These are phyloP conservation scores for Gorgonomyces haynaldii DNA, from an alignment of 192 early-diverging fungal species.

Conservation along the genomic window DNA sequence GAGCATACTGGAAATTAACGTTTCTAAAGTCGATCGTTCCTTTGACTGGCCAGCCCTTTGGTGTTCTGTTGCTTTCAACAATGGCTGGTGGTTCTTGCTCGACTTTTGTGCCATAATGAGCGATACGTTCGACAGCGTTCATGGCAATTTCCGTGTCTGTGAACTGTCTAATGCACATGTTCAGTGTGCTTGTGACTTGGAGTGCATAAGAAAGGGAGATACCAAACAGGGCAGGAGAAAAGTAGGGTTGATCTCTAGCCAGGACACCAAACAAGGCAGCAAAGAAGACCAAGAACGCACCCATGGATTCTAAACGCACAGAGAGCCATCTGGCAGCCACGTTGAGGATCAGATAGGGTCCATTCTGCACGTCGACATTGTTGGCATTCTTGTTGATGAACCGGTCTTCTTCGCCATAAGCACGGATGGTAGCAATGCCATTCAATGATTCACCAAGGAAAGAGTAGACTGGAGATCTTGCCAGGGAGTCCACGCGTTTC, in stretches of 20 bases:
- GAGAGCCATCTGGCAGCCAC: conserved; percentile 21
- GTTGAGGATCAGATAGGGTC: conserved; percentile 13
- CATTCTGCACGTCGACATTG: conserved; percentile 10
- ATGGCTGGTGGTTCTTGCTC: conserved; percentile 35
- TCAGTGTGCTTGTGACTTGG: conserved; percentile 47
- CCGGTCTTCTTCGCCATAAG: conserved; percentile 7
- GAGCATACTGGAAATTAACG: conserved; percentile 18
- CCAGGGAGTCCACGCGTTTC: conserved; percentile 25
- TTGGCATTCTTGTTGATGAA: conserved; percentile 4
- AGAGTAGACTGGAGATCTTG: conserved; percentile 22
- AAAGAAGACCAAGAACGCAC: conserved; percentile 38
- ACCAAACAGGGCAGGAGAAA: conserved; percentile 13
- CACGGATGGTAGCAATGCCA: conserved; percentile 10
- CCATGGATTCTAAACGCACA: conserved; percentile 19
- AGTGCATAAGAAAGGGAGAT: conserved; percentile 24
- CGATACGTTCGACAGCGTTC: conserved; percentile 37
- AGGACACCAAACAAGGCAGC: conserved; percentile 54
- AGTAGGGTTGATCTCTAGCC: background rate
- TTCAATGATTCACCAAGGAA: conserved; percentile 13
- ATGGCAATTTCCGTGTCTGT: conserved; percentile 31
- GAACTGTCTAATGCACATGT: conserved; percentile 52
- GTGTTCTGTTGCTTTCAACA: conserved; percentile 18
- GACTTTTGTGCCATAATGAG: conserved; percentile 25
- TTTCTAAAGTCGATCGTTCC: conserved; percentile 12
- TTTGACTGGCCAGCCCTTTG: conserved; percentile 12